Percentiles rank a stretch among this genome's conserved stretches.
Evolutionary conservation across 208 protist genomes (phyloP).

Genomic region (Lotmaria passim): DNA sequence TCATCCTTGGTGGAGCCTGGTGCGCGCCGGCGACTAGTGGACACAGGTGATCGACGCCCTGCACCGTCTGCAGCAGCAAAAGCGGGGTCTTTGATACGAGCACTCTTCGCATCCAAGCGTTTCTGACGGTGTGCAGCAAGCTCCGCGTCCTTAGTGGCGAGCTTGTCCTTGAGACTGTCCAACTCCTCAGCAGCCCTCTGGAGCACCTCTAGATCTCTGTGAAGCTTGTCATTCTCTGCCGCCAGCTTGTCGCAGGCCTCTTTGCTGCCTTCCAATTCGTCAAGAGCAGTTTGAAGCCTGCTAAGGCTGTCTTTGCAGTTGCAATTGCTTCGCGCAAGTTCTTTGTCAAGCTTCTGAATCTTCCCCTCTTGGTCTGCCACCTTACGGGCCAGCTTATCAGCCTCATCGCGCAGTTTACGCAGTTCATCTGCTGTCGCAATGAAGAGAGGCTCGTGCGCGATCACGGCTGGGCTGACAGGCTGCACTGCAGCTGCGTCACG

Average conservation of each 20-base stretch:
- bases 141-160: constrained; percentile 1
- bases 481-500: background rate
- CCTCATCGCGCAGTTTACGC: constrained; percentile 23
- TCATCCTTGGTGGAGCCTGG: background rate
- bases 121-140: constrained; percentile 9
- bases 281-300: background rate
- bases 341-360: constrained; percentile 6
- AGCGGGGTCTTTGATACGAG: background rate
- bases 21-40: background rate
- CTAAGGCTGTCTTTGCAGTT: background rate
- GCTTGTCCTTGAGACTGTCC: background rate
- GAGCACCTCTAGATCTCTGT: constrained; percentile 24
- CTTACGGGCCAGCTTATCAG: constrained; percentile 28
- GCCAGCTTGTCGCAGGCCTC: constrained; percentile 22
- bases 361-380: constrained; percentile 1
- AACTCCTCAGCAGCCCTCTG: background rate
- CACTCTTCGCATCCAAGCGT: background rate
- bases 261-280: constrained; percentile 13
- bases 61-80: background rate
- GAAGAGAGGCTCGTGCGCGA: constrained; percentile 3
- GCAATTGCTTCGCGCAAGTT: background rate
- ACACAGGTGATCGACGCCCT: background rate
- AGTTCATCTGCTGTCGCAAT: constrained; percentile 5
- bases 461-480: background rate
- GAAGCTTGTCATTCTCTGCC: constrained; percentile 3